Percentiles rank a stretch among this genome's conserved stretches.
phyloP scores from a whole-genome alignment of 176 grass and related monocot species.

The Ensete glaucum region DNA sequence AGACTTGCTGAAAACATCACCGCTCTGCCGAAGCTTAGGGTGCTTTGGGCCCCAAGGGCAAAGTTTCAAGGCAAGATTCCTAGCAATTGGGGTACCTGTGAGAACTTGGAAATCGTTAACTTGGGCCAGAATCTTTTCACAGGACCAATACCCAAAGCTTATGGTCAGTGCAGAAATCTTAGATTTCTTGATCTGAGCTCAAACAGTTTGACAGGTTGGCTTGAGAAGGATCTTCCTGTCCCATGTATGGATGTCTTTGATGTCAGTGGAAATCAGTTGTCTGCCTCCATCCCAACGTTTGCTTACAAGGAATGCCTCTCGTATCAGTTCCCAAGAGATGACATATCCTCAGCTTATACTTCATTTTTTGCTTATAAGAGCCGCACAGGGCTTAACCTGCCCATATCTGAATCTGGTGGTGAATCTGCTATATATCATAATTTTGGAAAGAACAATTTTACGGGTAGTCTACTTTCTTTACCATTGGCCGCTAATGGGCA shows the following conservation, averaged over 20 bases:
- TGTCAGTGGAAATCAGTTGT: conserved; percentile 44
- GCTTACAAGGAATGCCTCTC: conserved; percentile 21
- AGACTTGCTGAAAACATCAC: conserved; percentile 36
- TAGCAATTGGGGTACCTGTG: conserved; percentile 43
- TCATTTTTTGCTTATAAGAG: conserved; percentile 31
- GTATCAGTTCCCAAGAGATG: conserved; percentile 16
- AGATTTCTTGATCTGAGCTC: conserved; percentile 54
- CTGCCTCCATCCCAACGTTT: conserved; percentile 45
- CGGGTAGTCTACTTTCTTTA: conserved; percentile 42
- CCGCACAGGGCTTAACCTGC: conserved; percentile 19
- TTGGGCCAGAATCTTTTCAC: conserved; percentile 36
- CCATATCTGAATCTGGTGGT: conserved; percentile 20
- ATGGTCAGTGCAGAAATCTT: conserved; percentile 40
- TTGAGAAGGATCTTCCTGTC: conserved; percentile 28
- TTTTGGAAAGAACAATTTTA: conserved; percentile 68
- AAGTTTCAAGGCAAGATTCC: conserved; percentile 31
- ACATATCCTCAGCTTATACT: conserved; percentile 26
- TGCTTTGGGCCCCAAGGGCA: conserved; percentile 41
- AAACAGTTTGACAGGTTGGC: conserved; percentile 37
- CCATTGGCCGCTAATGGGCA: conserved; percentile 39
- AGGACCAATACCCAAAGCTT: conserved; percentile 33
- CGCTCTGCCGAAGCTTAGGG: conserved; percentile 34
- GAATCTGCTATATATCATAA: conserved; percentile 60
- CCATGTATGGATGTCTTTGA: conserved; percentile 49
- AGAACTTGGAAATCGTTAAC: conserved; percentile 46